A percentile compares a stretch with the other conserved stretches of the same genome.
These are phyloP conservation scores for Aurifilum marmelostoma DNA, from an alignment of 2,329 filamentous ascomycete species.

Conservation along the genomic window DNA sequence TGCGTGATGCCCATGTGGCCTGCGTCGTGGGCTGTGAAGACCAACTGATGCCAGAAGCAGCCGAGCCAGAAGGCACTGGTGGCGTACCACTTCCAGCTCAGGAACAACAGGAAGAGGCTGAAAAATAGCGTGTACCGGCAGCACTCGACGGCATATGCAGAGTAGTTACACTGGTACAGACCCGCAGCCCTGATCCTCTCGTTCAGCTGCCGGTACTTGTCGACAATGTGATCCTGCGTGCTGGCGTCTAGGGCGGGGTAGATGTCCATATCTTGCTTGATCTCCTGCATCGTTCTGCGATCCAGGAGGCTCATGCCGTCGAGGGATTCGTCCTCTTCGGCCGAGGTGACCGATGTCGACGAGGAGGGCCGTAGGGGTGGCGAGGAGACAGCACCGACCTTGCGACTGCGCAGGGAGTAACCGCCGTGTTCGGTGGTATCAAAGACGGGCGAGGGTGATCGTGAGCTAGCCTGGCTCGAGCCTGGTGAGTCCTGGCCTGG, in stretches of 20 bases:
- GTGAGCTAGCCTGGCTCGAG: conserved; percentile 28
- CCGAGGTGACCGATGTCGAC: conserved; percentile 61
- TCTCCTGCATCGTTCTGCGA: conserved; percentile 72
- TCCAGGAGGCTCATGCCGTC: conserved; percentile 70
- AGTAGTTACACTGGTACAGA: conserved; percentile 84
- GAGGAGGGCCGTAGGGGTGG: conserved; percentile 47
- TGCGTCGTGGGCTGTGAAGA: conserved; percentile 92
- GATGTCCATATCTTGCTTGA: conserved; percentile 74
- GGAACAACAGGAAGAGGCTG: conserved; percentile 60
- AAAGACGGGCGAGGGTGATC: conserved; percentile 60
- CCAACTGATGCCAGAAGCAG: conserved; percentile 89
- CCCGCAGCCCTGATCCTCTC: conserved; percentile 72
- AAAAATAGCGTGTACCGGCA: conserved; percentile 73
- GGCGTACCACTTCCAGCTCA: conserved; percentile 68
- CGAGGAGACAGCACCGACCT: conserved; percentile 35
- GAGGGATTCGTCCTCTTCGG: conserved; percentile 45
- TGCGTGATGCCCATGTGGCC: conserved; percentile 98
- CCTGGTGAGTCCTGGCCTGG: conserved; percentile 28
- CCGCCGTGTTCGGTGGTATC: conserved; percentile 39
- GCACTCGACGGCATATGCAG: conserved; percentile 74
- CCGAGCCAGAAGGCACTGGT: conserved; percentile 77
- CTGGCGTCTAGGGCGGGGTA: conserved; percentile 77
- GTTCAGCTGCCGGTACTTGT: conserved; percentile 80
- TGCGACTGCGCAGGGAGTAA: conserved; percentile 43
- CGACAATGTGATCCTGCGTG: conserved; percentile 75